Conservation (phyloP, 345 rosid genomes). For the Jatropha curcas region DNA sequence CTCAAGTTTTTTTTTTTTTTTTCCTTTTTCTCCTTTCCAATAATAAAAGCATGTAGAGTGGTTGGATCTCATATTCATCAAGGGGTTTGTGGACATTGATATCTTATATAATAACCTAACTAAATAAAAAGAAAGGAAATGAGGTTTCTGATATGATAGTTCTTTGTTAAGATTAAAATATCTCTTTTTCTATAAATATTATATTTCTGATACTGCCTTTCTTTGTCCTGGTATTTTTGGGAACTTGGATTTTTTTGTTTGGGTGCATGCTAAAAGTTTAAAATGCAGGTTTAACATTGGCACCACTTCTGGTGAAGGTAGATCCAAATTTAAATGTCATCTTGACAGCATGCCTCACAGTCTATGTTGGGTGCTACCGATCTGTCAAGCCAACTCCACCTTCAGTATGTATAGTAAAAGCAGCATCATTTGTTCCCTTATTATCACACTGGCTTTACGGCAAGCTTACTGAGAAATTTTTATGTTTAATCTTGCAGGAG, state of each 20-base stretch:
- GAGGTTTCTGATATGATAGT: background rate
- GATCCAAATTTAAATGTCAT: conserved; percentile 89
- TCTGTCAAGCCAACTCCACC: conserved; percentile 98
- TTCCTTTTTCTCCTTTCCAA: too few species aligned
- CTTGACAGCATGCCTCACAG: conserved; percentile 87
- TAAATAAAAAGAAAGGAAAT: too few species aligned
- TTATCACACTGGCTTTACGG: background rate
- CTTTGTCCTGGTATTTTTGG: background rate
- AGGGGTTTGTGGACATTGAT: background rate
- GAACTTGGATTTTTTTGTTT: background rate
- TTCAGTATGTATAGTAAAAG: conserved; percentile 44
- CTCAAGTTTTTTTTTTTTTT: background rate
- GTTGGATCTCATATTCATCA: background rate
- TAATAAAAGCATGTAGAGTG: too few species aligned
- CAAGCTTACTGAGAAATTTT: conserved; percentile 11
- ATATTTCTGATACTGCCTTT: background rate
- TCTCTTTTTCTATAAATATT: background rate
- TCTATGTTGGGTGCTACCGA: conserved; percentile 94
- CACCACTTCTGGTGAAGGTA: conserved; percentile 87
- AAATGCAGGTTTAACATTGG: conserved; percentile 78
- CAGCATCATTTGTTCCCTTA: background rate
- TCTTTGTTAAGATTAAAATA: too few species aligned
- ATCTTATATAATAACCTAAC: background rate
- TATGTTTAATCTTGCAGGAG: conserved; percentile 57
- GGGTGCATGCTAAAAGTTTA: background rate